Conservation (phyloP, 139 green algal species). For the Trebouxia sp. region DNA sequence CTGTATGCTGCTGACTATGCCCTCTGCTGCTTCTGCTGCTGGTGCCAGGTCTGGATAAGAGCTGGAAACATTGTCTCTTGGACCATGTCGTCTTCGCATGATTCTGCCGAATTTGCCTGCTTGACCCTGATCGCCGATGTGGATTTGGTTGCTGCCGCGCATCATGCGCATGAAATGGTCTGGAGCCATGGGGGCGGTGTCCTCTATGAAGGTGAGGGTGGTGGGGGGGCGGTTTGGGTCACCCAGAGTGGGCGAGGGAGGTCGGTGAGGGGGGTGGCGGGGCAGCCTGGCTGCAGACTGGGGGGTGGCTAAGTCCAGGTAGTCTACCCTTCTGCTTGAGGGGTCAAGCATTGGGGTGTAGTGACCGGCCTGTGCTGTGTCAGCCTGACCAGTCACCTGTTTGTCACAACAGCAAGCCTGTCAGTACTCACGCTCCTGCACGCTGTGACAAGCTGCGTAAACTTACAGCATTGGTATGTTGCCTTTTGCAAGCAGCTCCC, state of each 20-base stretch:
- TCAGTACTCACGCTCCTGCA: too few species aligned
- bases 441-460: too few species aligned
- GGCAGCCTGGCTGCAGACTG: background rate
- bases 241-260: background rate
- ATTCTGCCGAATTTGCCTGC: too few species aligned
- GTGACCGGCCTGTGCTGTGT: background rate
- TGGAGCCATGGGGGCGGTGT: background rate
- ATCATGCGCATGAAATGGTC: background rate
- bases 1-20: background rate
- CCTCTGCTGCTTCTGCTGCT: background rate
- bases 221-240: background rate
- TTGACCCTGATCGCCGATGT: too few species aligned
- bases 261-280: background rate
- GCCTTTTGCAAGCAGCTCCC: too few species aligned
- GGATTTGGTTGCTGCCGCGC: too few species aligned
- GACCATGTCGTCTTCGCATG: too few species aligned
- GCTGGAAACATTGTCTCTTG: too few species aligned
- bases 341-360: conserved; percentile 23
- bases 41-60: background rate
- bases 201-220: background rate
- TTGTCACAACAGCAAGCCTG: background rate
- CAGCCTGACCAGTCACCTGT: background rate
- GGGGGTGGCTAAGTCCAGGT: conserved; percentile 22
- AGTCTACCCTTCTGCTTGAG: conserved; percentile 18
- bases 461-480: too few species aligned